Conservation (phyloP, 805 yeast genomes). For the Lipomyces spencermartinsiae region DNA sequence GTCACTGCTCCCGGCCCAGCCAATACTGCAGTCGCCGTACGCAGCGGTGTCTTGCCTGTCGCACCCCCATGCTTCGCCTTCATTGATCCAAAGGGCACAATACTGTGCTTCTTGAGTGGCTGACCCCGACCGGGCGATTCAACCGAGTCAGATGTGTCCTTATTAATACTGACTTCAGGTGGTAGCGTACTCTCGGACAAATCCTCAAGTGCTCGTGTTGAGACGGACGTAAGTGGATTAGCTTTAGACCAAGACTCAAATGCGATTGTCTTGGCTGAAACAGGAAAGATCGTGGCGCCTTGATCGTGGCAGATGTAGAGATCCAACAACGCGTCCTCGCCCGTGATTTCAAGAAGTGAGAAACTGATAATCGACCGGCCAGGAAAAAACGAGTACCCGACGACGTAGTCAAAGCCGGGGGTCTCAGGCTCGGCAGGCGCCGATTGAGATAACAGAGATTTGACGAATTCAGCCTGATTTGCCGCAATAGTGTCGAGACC, state of each 20-base stretch:
- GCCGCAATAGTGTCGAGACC: neutral
- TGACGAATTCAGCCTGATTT: slow-evolving; percentile 27
- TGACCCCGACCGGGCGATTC: slow-evolving; percentile 9
- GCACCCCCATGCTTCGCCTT: slow-evolving; percentile 19
- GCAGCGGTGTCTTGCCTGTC: neutral
- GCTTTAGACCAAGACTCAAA: slow-evolving; percentile 24
- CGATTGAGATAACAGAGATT: slow-evolving; percentile 1
- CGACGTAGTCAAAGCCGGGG: slow-evolving; percentile 28
- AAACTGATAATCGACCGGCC: slow-evolving; percentile 24
- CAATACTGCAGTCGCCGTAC: slow-evolving; percentile 1
- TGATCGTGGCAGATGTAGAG: slow-evolving; percentile 27
- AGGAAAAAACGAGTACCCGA: slow-evolving; percentile 11
- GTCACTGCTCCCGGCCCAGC: neutral
- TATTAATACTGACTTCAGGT: neutral
- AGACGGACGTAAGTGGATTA: slow-evolving; percentile 7
- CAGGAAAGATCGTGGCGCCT: slow-evolving; percentile 35
- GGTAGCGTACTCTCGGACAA: neutral
- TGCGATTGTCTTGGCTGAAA: slow-evolving; percentile 19
- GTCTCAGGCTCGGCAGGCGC: neutral
- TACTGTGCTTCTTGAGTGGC: slow-evolving; percentile 27
- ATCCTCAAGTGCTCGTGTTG: neutral
- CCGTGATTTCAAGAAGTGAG: slow-evolving; percentile 22
- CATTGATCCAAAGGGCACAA: slow-evolving; percentile 28
- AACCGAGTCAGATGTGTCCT: neutral
- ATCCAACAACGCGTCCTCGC: slow-evolving; percentile 28